These are phyloP conservation scores for Chytriomyces sp. DNA, from an alignment of 192 early-diverging fungal species.

Conservation along the genomic window DNA sequence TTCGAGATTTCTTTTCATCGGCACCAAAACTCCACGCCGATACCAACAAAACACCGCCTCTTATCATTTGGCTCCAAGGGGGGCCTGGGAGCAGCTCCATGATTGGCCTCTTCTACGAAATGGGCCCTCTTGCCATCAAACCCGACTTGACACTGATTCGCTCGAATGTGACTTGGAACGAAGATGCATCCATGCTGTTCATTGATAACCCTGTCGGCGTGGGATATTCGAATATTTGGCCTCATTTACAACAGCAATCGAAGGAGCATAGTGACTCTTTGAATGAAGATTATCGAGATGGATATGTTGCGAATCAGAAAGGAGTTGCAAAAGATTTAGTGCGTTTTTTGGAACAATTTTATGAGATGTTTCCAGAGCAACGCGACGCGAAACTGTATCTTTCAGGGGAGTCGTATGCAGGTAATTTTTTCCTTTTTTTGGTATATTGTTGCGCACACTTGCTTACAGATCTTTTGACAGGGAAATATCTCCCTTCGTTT, in stretches of 20 bases:
- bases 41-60: slow-evolving; percentile 53
- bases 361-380: slow-evolving; percentile 67
- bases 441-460: not conserved
- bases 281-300: slow-evolving; percentile 38
- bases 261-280: not conserved
- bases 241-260: not conserved
- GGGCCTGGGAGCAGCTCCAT: slow-evolving; percentile 81
- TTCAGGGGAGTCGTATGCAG: slow-evolving; percentile 60
- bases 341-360: slow-evolving; percentile 74
- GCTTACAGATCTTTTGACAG: slow-evolving; percentile 53
- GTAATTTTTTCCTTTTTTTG: not conserved
- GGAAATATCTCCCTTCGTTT: slow-evolving; percentile 76
- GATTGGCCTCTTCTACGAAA: slow-evolving; percentile 77
- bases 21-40: too few species aligned
- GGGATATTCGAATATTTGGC: slow-evolving; percentile 54
- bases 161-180: slow-evolving; percentile 66
- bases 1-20: too few species aligned
- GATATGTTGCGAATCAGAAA: slow-evolving; percentile 73
- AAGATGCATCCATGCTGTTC: slow-evolving; percentile 74
- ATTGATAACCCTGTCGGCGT: slow-evolving; percentile 87
- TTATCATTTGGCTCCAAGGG: slow-evolving; percentile 82
- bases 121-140: slow-evolving; percentile 72
- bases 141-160: slow-evolving; percentile 56
- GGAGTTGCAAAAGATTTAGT: slow-evolving; percentile 74
- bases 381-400: slow-evolving; percentile 65